Base-by-base conservation (phyloP, 1,139 yeast genomes). In the Hansenula lynferdii region DNA sequence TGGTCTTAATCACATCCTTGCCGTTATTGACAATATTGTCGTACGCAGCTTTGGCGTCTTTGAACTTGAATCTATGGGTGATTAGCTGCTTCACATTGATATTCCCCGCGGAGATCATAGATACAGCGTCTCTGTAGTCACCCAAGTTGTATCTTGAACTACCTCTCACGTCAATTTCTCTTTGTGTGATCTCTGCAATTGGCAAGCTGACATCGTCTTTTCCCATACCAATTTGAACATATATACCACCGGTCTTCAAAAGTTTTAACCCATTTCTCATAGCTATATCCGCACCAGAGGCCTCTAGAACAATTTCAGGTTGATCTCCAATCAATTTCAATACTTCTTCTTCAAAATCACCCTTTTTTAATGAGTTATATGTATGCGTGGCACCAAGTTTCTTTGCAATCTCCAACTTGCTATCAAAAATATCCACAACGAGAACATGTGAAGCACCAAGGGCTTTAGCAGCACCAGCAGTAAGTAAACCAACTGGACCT, bases 401-500 rank as follows among this genome's bases (percentile, higher is more conserved):
- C 33, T 49, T 48, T 11, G 62, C 56, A 39, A 54, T 47, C 27
- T 51, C 49, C 30, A 61, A 42, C 38, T 59, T 61, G 9, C 49
- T 38, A 29, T 58, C 63, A 33, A 54, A 47, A 28, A 60, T 49
- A 39, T 59, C 65, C n/a, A 60, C 46, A 25, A 52, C 61, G 8
- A 60, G 44, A 5, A 61, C 57, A 14, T 54, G 50, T 2, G 80
- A 67, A 7, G 96, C 95, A 27, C 97, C 97, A 49, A 83, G 85
- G 11, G 90, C 85, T 41, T 73, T 73, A 17, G 94, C 95, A 25
- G 81, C 82, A 30, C 84, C 76, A 26, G 95, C 95, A 38, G 82
- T 70, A 44, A 89, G 68, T 36, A 89, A 64, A 28, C 97, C 97
- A 45, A 89, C 92, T 9, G 97, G 96, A 11, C 97, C 97, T 23